phyloP scores from a whole-genome alignment of 805 yeast genomes.

The Cyberlindnera lachancei region DNA sequence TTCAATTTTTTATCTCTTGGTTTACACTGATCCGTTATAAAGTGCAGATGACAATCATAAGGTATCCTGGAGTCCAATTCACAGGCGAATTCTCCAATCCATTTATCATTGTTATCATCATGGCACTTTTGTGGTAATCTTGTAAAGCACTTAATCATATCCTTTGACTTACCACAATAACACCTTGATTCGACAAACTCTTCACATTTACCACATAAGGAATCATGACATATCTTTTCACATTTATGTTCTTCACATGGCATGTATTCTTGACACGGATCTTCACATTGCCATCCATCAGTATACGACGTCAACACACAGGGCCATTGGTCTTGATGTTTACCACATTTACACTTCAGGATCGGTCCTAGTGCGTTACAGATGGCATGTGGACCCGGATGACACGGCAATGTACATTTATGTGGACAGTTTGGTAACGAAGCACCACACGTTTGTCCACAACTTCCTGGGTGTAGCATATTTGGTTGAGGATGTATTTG shows the following conservation, averaged over 20 bases:
- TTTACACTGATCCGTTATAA: conserved; percentile 45
- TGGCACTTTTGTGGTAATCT: conserved; percentile 30
- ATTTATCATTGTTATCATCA: conserved; percentile 23
- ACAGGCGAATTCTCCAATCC: conserved; percentile 51
- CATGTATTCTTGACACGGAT: conserved; percentile 49
- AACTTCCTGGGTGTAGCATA: conserved; percentile 66
- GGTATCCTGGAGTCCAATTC: conserved; percentile 33
- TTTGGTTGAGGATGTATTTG: conserved; percentile 56
- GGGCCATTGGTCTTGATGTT: conserved; percentile 54
- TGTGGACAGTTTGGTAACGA: conserved; percentile 58
- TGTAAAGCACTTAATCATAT: conserved; percentile 37
- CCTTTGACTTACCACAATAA: conserved; percentile 63
- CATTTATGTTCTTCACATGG: conserved; percentile 75
- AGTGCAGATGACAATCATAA: conserved; percentile 57
- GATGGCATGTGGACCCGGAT: conserved; percentile 80
- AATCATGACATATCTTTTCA: conserved; percentile 59
- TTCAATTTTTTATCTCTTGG: conserved; percentile 23
- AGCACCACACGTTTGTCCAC: conserved; percentile 75
- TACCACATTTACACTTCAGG: conserved; percentile 70
- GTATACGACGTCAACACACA: conserved; percentile 64
- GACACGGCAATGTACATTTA: conserved; percentile 69
- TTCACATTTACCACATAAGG: conserved; percentile 72
- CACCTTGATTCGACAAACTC: conserved; percentile 43
- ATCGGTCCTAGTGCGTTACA: conserved; percentile 77
- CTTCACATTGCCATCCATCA: conserved; percentile 62